Conservation (phyloP, 208 protist species). For the Leishmania aethiopica region DNA sequence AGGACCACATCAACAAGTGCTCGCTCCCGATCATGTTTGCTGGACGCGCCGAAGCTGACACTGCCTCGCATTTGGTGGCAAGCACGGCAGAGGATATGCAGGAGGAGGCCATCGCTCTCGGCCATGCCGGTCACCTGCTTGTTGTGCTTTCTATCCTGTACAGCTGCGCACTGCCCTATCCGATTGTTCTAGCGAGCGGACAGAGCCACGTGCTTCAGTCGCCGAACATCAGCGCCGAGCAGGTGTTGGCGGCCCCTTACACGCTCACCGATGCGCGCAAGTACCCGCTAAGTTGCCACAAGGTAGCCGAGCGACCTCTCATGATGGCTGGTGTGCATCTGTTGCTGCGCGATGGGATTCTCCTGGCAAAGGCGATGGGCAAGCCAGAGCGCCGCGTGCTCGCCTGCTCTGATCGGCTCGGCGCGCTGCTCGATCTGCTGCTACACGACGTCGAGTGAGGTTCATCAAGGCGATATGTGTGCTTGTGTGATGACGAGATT, state of each 20-base stretch:
- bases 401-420: constrained; percentile 40
- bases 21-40: constrained; percentile 25
- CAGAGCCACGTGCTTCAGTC: constrained; percentile 43
- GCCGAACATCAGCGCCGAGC: constrained; percentile 25
- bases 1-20: constrained; percentile 36
- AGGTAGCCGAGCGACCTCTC: constrained; percentile 42
- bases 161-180: constrained; percentile 61
- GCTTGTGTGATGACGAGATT: neutral
- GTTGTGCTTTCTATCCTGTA: constrained; percentile 53
- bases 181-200: constrained; percentile 50
- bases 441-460: constrained; percentile 30
- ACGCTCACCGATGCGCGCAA: constrained; percentile 37
- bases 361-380: constrained; percentile 50
- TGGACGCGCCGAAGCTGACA: constrained; percentile 19
- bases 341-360: constrained; percentile 36
- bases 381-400: constrained; percentile 37
- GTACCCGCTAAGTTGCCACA: constrained; percentile 44
- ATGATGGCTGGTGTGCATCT: constrained; percentile 57
- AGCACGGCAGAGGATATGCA: constrained; percentile 41
- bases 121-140: constrained; percentile 55
- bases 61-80: constrained; percentile 29
- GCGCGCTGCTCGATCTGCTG: constrained; percentile 43
- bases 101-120: constrained; percentile 63
- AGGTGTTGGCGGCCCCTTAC: constrained; percentile 18
- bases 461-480: neutral